Base-by-base conservation (phyloP, 306 rosid species). In the Boehmeria nivea region DNA sequence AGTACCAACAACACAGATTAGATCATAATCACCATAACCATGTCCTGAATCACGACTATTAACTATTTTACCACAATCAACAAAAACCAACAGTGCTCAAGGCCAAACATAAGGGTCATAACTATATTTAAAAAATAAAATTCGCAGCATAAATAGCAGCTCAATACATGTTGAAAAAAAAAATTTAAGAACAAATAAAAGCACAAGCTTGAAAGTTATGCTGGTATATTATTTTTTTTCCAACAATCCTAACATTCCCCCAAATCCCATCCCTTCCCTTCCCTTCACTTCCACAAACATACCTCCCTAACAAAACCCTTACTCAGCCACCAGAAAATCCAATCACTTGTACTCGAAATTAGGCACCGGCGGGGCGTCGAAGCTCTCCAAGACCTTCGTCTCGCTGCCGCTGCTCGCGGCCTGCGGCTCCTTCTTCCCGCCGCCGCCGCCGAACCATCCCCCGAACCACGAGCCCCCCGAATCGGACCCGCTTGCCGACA, bases 351-450 rank as follows among this genome's bases (percentile, higher is more conserved):
- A 88, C 52, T 88, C 96, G 52, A 76, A 88, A 73, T 51, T 88
- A 2, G 96, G 96, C 46, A 88, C 80, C 0, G 96, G 86, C 6
- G 96, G 97, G 3, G 97, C 94, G 73, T 86, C 97, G 23, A 86
- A 90, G 54, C 97, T 90, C 77, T 90, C 97, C 86, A 86, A 63
- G 69, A 90, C 31, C 73, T 83, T 87, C 6, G 94, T 82, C 69
- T 87, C 94, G 69, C 95, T 87, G 57, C 86, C 97, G 3, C 81
- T 72, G 28, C 70, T 31, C 0, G 78, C 18, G 0, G 21, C 26
- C 50, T 40, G 74, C 0, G 77, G 10, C 52, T 76, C 86, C 11
- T 84, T 80, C 37, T 81, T 72, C 58, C 70, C 76, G 34, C 65
- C 72, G 31, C 86, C 83, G 13, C 73, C 73, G 13, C 74, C 74